phyloP scores from a whole-genome alignment of 2,329 filamentous ascomycete genomes.

The Talaromyces sp. region DNA sequence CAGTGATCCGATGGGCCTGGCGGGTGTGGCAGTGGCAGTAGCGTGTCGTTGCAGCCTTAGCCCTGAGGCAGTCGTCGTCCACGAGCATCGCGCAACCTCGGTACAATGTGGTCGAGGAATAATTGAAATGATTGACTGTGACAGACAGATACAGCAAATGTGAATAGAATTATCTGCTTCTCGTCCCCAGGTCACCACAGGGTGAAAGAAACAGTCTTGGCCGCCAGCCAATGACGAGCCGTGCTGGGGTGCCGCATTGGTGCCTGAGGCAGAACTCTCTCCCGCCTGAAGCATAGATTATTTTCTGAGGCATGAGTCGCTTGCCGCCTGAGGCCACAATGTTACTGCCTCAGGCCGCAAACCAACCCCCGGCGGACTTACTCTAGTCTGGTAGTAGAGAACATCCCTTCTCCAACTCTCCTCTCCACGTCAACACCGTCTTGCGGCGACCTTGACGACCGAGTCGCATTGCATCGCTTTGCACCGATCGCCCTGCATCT shows the following conservation, averaged over 20 bases:
- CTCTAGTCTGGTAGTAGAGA: neutral
- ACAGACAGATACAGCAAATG: neutral
- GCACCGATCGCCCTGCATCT: neutral
- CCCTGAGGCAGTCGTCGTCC: no score
- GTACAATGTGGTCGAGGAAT: no score
- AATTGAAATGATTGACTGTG: neutral
- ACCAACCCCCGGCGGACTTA: no score
- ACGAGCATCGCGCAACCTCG: neutral
- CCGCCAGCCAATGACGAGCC: neutral
- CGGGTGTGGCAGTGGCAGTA: no score
- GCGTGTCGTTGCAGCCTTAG: neutral
- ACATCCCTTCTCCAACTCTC: neutral
- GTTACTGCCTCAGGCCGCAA: neutral
- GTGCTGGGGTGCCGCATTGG: no score
- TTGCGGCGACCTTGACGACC: neutral
- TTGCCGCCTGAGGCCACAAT: neutral
- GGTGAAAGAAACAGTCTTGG: neutral
- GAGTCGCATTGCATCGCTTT: constrained; percentile 5
- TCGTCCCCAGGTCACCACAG: neutral
- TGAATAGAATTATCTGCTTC: neutral
- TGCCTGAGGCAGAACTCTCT: no score
- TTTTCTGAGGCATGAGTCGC: no score
- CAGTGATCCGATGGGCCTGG: neutral
- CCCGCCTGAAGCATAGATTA: no score
- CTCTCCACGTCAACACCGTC: neutral